Evolutionary conservation across 192 early-diverging fungal species (phyloP), one percentile per base, ranked within the genome.

Genomic region (Gamsiella multidivaricata): DNA sequence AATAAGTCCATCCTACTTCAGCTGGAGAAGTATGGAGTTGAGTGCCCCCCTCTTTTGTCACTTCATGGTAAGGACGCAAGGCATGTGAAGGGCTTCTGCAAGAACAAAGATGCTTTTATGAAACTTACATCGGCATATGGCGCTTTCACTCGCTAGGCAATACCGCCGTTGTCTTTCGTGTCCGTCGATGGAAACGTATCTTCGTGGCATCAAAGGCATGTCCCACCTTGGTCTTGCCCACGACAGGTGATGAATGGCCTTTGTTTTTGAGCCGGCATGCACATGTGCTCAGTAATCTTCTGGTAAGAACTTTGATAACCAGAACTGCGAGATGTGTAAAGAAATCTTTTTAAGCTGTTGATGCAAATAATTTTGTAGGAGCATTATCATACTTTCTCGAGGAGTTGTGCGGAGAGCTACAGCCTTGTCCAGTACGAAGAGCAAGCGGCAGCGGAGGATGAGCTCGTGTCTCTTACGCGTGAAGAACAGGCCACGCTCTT

Each of bases 1-100:
- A 71, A 70, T 28, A 71, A 61, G 45, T 43, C 36, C 23, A 56
- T 63, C 45, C 50, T 71, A 5, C 60, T 71, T 3, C 36, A 71
- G 43, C 51, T 71, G 51, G 53, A 63, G 32, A 62, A 56, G 45
- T 63, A 61, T 53, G 68, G 41, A 33, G 23, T 71, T 10, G 69
- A 63, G 57, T 62, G 69, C 36, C 54, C 69, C 1, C 59, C 45
- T 8, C 60, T 71, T 20, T 46, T 70, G 1, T 61, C 57, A 15
- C 54, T 70, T 29, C 68, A 61, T 60, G 56, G 55, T 60, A 69
- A 69, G 36, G 11, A 23, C 41, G 15, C 54, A 57, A 43, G 25
- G 25, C 15, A 47, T 45, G 53, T 43, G 53, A 65, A 54, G 20
- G 56, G 5, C 31, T 53, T 43, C n/a, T 37, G n/a, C 25, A 45